phyloP scores from a whole-genome alignment of 257 asterid species.

The Rauvolfia tetraphylla region DNA sequence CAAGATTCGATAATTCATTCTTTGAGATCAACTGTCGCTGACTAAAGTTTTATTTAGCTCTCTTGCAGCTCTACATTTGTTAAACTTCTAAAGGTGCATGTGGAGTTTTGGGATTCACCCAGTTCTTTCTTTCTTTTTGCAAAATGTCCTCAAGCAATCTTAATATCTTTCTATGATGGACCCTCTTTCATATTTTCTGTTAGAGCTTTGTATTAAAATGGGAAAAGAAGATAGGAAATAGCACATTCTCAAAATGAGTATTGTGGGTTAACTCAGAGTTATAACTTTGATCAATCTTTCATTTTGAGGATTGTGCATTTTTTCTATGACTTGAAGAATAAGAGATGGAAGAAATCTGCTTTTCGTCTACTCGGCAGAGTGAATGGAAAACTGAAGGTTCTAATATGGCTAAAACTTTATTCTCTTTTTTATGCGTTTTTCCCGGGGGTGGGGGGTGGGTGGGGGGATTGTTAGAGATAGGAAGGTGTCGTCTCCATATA shows the following conservation, averaged over 20 bases:
- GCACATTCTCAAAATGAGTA: too few relatives aligned
- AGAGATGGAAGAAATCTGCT: not conserved
- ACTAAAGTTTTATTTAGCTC: too few relatives aligned
- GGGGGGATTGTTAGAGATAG: not conserved
- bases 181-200: not conserved
- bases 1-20: too few relatives aligned
- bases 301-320: too few relatives aligned
- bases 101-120: not conserved
- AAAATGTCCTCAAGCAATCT: not conserved
- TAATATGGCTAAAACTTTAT: not conserved
- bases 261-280: too few relatives aligned
- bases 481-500: not conserved
- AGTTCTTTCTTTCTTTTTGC: not conserved
- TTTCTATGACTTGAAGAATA: not conserved
- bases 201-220: not conserved
- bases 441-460: too few relatives aligned
- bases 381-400: not conserved
- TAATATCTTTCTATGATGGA: not conserved
- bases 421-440: not conserved
- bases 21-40: too few relatives aligned
- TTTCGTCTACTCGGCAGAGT: not conserved
- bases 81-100: too few relatives aligned
- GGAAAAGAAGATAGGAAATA: too few relatives aligned
- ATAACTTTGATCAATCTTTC: too few relatives aligned
- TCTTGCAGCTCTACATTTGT: too few relatives aligned